Evolutionary conservation across 257 asterid genomes (phyloP), one percentile per base, ranked within the genome.

Genomic region (Pogostemon cablin): DNA sequence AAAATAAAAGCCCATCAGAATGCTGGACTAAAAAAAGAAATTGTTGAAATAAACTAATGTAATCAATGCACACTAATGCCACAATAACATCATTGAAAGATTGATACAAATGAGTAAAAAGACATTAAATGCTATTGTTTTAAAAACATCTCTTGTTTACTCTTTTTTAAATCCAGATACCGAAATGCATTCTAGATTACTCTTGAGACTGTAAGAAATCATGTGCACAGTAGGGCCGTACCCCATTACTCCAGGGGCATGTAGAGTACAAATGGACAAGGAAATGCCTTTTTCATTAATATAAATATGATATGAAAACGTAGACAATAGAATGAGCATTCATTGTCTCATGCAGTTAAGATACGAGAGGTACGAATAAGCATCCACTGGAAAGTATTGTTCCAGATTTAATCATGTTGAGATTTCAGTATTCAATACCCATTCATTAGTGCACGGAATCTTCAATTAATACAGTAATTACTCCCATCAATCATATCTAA

Each of bases 1-100:
- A 44, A 43, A 11, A 4, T 17, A 57, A 67, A 48, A 55, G 78
- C 66, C 72, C 69, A 38, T 9, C 44, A 69, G 71, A 52, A 58
- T 38, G 39, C 55, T 7, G 15, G 64, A 60, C 67, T 62, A 47
- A 20, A 72, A 47, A 74, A 41, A 20, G 35, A 42, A 65, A 46
- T 35, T 17, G 9, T 34, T 34, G 20, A 17, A 44, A n/a, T 4
- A 68, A n/a, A 62, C 50, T 10, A 4, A 44, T 1, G 50, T 17
- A 4, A 54, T 1, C 46, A 35, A 69, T 1, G 43, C 46, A 62
- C 32, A n/a, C 12, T 6, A 9, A 68, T 12, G 55, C 42, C 46
- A 62, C 32, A 25, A 12, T 6, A 12, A 68, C 35, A 68, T 55
- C 7, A 7, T 54, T 68, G 65, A 68, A 20, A 10, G 6, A 2